These are phyloP conservation scores for Backusella liffmaniae DNA, from an alignment of 192 early-diverging fungal genomes.

Conservation along the genomic window DNA sequence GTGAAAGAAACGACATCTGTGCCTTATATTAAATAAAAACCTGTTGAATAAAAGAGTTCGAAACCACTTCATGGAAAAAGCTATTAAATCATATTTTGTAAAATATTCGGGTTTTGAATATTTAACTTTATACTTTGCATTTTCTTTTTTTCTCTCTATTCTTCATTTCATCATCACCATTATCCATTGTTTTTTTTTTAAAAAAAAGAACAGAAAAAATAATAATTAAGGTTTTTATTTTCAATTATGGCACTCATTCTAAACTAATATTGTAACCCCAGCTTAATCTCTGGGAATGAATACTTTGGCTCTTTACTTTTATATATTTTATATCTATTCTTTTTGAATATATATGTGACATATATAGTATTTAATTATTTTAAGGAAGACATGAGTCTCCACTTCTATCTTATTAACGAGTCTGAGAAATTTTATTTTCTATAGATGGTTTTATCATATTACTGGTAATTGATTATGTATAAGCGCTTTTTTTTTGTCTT, in stretches of 20 bases:
- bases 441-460: neutral
- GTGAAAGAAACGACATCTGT: neutral
- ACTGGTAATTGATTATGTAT: neutral
- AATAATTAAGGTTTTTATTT: too few species aligned
- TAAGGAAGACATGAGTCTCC: too few species aligned
- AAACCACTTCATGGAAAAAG: neutral
- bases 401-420: too few species aligned
- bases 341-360: neutral
- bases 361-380: neutral
- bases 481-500: neutral
- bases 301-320: neutral
- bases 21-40: neutral
- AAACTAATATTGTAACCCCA: neutral
- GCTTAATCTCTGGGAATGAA: neutral
- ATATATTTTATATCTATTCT: neutral
- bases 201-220: too few species aligned
- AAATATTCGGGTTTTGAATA: too few species aligned
- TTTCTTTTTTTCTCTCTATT: neutral
- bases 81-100: neutral
- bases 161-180: neutral
- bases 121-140: too few species aligned
- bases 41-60: neutral
- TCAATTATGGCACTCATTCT: neutral
- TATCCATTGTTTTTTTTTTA: too few species aligned
- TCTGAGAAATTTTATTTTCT: too few species aligned